Evolutionary conservation across 768 basidiomycete genomes (phyloP).

Genomic region (Boletus rex-veris): DNA sequence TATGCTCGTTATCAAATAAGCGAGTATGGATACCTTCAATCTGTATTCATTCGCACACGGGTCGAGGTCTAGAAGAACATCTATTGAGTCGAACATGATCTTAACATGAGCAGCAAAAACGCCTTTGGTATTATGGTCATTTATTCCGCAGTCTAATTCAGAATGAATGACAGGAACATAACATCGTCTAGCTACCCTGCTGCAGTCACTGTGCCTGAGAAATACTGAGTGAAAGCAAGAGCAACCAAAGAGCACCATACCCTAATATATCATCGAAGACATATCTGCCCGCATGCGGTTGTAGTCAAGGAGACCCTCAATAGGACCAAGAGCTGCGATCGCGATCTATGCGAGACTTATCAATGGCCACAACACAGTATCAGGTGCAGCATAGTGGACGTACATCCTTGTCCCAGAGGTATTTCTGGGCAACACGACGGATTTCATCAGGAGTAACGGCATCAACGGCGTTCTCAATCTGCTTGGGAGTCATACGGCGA

Average conservation of each 20-base stretch:
- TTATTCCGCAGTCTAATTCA: constrained; percentile 21
- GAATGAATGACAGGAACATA: constrained; percentile 16
- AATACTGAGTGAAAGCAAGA: not conserved
- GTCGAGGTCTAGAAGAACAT: too few relatives aligned
- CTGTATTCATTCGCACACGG: not conserved
- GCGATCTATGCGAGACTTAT: constrained; percentile 53
- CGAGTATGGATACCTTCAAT: not conserved
- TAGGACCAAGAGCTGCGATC: constrained; percentile 83
- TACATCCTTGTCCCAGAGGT: constrained; percentile 96
- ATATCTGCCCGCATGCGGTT: constrained; percentile 82
- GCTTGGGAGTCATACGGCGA: constrained; percentile 81
- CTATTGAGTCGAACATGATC: not conserved
- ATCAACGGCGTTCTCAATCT: constrained; percentile 92
- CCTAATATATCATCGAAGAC: constrained; percentile 74
- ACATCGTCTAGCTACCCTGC: constrained; percentile 20
- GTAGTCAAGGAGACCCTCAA: constrained; percentile 94
- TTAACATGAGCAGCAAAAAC: too few relatives aligned
- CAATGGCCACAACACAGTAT: not conserved
- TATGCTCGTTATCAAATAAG: not conserved
- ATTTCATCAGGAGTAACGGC: constrained; percentile 86
- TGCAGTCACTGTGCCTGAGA: not conserved
- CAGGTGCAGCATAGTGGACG: constrained; percentile 26
- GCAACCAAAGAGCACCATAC: not conserved
- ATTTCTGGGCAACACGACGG: constrained; percentile 91
- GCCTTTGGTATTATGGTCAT: constrained; percentile 12